Base-by-base conservation (phyloP, 2,329 filamentous ascomycete genomes). In the Colletotrichum tanaceti region DNA sequence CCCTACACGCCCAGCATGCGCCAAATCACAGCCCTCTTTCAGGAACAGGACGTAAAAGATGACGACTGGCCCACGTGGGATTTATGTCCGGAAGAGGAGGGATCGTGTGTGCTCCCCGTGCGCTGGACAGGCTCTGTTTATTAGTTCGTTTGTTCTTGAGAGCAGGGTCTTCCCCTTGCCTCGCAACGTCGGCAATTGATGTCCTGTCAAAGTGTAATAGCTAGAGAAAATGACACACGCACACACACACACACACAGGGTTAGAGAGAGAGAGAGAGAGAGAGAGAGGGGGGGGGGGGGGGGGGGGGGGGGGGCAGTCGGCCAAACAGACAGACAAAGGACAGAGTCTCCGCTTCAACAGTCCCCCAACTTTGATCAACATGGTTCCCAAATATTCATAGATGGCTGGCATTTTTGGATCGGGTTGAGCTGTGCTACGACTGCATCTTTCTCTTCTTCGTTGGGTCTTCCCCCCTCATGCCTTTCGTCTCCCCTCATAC, bases 51-150 rank as follows among this genome's bases (percentile, higher is more conserved):
- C n/a, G n/a, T n/a, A n/a, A n/a, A n/a, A n/a, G n/a, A n/a, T n/a
- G n/a, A n/a, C n/a, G n/a, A n/a, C n/a, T n/a, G n/a, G n/a, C n/a
- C n/a, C n/a, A 68, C 65, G 65, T 68, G 52, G 53, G 24, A 59
- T 49, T 64, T 63, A 58, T 49, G 54, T 55, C 61, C 49, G 61
- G 35, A 38, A 20, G 22, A 4, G 4, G n/a, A 24, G 16, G 16
- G 4, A 28, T 39, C 38, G 32, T 46, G 47, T 54, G 46, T 52
- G 4, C 5, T 47, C 54, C 18, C n/a, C n/a, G n/a, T n/a, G n/a
- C n/a, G n/a, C n/a, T n/a, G 6, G 28, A 16, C 24, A n/a, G 24
- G 6, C 3, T 5, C 22, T n/a, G 16, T 14, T 28, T 28, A 28
- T 28, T 43, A 46, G 52, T 55, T 24, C 13, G 35, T 9, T 16